Evolutionary conservation across 1,284 basidiomycete species (phyloP).

Genomic region (Leccinum variabile): DNA sequence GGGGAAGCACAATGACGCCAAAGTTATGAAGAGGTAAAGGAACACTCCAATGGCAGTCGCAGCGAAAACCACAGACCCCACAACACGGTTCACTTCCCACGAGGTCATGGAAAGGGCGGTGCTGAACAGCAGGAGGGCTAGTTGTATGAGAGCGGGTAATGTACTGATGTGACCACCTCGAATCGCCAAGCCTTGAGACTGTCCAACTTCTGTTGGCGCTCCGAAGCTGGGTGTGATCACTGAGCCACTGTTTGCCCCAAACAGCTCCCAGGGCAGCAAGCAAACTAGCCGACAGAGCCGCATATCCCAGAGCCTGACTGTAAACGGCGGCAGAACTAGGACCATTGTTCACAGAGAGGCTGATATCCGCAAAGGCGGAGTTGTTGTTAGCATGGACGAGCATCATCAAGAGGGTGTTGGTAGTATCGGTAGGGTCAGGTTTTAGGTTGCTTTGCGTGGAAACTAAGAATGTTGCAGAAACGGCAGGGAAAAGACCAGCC

Average conservation of each 20-base stretch:
- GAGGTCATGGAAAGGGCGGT: slow-evolving; percentile 11
- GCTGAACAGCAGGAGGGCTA: slow-evolving; percentile 17
- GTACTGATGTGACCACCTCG: slow-evolving; percentile 9
- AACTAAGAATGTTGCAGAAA: slow-evolving; percentile 17
- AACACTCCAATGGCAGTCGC: slow-evolving; percentile 10
- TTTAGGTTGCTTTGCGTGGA: slow-evolving; percentile 9
- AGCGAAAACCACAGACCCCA: slow-evolving; percentile 11
- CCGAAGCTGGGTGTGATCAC: slow-evolving; percentile 8
- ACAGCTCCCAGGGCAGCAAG: slow-evolving; percentile 21
- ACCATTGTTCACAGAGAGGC: slow-evolving; percentile 12
- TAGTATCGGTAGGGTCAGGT: slow-evolving; percentile 16
- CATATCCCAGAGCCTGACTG: slow-evolving; percentile 16
- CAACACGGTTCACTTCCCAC: slow-evolving; percentile 11
- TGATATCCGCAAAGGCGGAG: slow-evolving; percentile 9
- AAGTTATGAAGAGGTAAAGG: slow-evolving; percentile 15
- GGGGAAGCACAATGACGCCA: slow-evolving; percentile 14
- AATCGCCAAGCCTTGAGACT: slow-evolving; percentile 18
- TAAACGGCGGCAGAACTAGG: slow-evolving; percentile 11
- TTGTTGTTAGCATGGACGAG: slow-evolving; percentile 16
- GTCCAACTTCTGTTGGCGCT: slow-evolving; percentile 20
- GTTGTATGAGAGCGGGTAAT: slow-evolving; percentile 16
- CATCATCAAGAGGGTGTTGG: slow-evolving; percentile 19
- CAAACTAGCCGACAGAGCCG: slow-evolving; percentile 16
- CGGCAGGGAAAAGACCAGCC: slow-evolving; percentile 23
- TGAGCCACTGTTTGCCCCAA: slow-evolving; percentile 19